A percentile compares a stretch with the other conserved stretches of the same genome.
These are phyloP conservation scores for Penicillium parvum DNA, from an alignment of 495 filamentous ascomycete species.

Conservation along the genomic window DNA sequence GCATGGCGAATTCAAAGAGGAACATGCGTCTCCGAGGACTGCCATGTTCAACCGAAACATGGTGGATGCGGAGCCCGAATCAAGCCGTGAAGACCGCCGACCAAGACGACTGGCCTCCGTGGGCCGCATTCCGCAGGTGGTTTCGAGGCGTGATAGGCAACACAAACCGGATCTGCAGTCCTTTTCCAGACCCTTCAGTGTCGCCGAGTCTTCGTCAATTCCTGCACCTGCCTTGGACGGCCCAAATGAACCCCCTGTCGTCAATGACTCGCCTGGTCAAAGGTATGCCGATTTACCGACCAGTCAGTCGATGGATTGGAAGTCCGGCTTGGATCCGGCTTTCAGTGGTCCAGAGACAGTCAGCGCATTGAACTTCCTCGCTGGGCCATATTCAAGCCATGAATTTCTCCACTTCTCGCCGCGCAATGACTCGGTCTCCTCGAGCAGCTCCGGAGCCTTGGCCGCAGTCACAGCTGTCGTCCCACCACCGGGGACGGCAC, in stretches of 20 bases:
- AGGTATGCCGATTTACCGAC: slow-evolving; percentile 16
- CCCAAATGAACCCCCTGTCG: slow-evolving; percentile 10
- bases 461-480: slow-evolving; percentile 58
- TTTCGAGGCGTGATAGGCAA: slow-evolving; percentile 64
- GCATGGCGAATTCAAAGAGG: slow-evolving; percentile 37
- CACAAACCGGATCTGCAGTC: slow-evolving; percentile 71
- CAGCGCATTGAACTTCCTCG: slow-evolving; percentile 34
- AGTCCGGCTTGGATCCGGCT: slow-evolving; percentile 30
- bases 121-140: slow-evolving; percentile 84
- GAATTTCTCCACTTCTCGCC: slow-evolving; percentile 74
- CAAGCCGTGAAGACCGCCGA: slow-evolving; percentile 22
- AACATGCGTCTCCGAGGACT: slow-evolving; percentile 41
- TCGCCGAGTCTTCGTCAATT: slow-evolving; percentile 30
- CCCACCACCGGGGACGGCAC: slow-evolving; percentile 51
- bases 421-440: slow-evolving; percentile 63
- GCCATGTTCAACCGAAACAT: slow-evolving; percentile 32
- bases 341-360: slow-evolving; percentile 35
- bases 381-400: slow-evolving; percentile 34
- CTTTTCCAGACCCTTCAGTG: slow-evolving; percentile 76
- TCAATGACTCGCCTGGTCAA: slow-evolving; percentile 25
- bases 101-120: slow-evolving; percentile 65
- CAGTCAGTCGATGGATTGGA: slow-evolving; percentile 16
- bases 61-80: slow-evolving; percentile 11
- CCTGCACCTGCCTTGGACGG: slow-evolving; percentile 15
- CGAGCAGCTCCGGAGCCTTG: slow-evolving; percentile 63